Evolutionary conservation across 2,329 filamentous ascomycete species (phyloP).

Genomic region (Aureobasidium musti): DNA sequence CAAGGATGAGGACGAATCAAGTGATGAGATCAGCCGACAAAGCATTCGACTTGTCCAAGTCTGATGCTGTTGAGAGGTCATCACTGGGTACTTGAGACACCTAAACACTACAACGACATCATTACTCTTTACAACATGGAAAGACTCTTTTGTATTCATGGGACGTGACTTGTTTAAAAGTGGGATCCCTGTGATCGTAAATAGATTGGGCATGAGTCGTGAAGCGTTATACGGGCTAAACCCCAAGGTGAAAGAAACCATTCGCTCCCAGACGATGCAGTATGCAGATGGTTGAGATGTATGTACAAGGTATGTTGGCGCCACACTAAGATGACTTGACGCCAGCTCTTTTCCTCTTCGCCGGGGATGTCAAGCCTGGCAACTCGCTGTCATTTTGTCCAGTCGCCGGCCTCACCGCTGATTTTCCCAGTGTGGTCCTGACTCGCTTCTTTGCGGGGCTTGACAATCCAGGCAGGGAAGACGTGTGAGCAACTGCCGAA

Average conservation of each 20-base stretch:
- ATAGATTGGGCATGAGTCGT: conserved; percentile 22
- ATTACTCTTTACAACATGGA: background rate
- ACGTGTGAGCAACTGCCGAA: background rate
- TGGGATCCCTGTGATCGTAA: background rate
- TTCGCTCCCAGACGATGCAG: background rate
- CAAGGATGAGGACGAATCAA: background rate
- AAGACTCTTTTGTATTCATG: conserved; percentile 14
- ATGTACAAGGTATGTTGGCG: conserved; percentile 9
- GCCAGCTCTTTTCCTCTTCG: conserved; percentile 27
- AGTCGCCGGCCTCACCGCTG: conserved; percentile 14
- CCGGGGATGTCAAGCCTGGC: conserved; percentile 27
- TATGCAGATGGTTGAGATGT: conserved; percentile 6
- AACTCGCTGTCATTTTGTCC: conserved; percentile 20
- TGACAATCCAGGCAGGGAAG: conserved; percentile 26
- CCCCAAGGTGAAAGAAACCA: background rate
- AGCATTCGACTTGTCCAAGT: background rate
- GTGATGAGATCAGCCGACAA: background rate
- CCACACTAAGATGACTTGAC: conserved; percentile 20
- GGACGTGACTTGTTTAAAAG: background rate
- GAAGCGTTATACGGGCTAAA: background rate
- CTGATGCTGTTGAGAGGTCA: background rate
- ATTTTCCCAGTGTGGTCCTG: conserved; percentile 32
- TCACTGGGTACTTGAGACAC: conserved; percentile 4
- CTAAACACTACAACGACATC: conserved; percentile 4
- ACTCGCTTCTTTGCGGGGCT: conserved; percentile 40